Percentiles rank a stretch among this genome's conserved stretches.
phyloP scores from a whole-genome alignment of 164 flowering plant genomes.

The Litsea cubeba region DNA sequence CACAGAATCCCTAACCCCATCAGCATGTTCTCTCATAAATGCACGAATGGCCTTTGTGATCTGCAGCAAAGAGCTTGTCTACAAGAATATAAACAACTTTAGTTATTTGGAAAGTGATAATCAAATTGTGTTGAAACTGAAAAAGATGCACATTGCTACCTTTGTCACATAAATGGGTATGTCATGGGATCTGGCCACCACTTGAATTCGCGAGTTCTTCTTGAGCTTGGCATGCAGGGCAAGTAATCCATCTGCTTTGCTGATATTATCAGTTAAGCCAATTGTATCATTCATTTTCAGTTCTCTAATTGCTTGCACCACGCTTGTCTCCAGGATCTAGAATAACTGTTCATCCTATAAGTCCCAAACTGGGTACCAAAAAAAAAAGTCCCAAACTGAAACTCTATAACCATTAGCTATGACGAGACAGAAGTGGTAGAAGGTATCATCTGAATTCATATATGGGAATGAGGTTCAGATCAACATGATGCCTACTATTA shows the following conservation, averaged over 20 bases:
- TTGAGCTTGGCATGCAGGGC: conserved; percentile 82
- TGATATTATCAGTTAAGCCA: conserved; percentile 72
- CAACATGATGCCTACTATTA: too few relatives aligned
- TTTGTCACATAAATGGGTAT: conserved; percentile 70
- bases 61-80: conserved; percentile 73
- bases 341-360: conserved; percentile 41
- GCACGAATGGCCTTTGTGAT: conserved; percentile 60
- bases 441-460: conserved; percentile 1
- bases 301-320: conserved; percentile 61
- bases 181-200: conserved; percentile 64
- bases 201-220: conserved; percentile 78
- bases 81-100: conserved; percentile 17
- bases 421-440: conserved; percentile 1
- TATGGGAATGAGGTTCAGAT: background rate
- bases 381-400: conserved; percentile 26
- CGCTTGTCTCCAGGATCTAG: conserved; percentile 71
- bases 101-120: background rate
- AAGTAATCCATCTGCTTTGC: conserved; percentile 83
- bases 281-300: conserved; percentile 49
- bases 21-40: conserved; percentile 40
- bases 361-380: conserved; percentile 21
- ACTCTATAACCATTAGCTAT: conserved; percentile 9
- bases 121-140: background rate
- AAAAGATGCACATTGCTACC: conserved; percentile 32
- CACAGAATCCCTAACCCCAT: conserved; percentile 33